Evolutionary conservation across 2,329 filamentous ascomycete species (phyloP).

Genomic region (Fulvia fulva): DNA sequence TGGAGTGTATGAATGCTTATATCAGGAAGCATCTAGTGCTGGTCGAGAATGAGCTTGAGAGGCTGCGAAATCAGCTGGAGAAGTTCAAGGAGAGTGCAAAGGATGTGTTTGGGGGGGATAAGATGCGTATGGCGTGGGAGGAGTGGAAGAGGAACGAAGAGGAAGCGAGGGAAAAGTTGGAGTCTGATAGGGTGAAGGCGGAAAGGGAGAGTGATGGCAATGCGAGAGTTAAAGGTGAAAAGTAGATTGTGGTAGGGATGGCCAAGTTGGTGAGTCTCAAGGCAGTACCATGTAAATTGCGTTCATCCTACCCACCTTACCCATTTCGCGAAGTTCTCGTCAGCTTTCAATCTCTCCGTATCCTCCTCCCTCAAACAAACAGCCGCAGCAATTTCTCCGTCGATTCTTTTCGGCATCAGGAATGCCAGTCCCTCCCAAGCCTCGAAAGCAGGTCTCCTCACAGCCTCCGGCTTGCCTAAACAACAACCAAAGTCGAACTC

Average conservation of each 20-base stretch:
- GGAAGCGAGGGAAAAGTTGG: conserved; percentile 6
- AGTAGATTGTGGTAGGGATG: conserved; percentile 31
- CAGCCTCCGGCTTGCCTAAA: no score
- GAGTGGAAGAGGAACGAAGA: background rate
- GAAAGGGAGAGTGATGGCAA: conserved; percentile 14
- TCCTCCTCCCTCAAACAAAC: no score
- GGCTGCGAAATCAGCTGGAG: background rate
- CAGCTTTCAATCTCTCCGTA: no score
- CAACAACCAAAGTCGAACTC: no score
- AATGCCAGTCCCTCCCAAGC: no score
- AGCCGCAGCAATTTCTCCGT: no score
- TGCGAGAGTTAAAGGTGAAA: conserved; percentile 24
- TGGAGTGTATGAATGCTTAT: background rate
- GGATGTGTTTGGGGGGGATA: background rate
- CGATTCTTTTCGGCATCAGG: no score
- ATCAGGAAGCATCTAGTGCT: background rate
- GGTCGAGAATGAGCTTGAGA: background rate
- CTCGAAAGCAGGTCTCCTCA: no score
- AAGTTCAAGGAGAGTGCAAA: background rate
- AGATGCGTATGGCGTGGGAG: background rate
- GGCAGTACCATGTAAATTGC: no score
- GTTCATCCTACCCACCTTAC: background rate
- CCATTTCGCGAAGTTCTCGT: no score
- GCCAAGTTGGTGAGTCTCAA: no score
- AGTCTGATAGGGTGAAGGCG: conserved; percentile 8